Evolutionary conservation across 2,329 filamentous ascomycete genomes (phyloP), one percentile per base, ranked within the genome.

Genomic region (Exophiala mesophila): DNA sequence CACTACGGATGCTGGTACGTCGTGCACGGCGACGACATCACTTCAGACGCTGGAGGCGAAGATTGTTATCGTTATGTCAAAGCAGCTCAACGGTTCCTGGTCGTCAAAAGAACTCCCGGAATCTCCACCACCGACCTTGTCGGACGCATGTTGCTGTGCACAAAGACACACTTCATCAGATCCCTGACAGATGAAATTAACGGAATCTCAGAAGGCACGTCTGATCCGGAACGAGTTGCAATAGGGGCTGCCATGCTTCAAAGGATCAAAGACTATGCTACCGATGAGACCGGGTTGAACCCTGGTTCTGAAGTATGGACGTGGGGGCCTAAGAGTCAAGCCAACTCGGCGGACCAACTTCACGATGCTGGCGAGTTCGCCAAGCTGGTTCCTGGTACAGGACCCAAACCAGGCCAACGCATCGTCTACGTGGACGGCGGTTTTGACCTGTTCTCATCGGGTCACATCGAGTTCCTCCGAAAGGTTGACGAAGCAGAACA

Each of bases 1-100:
- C 88, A 95, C 66, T 96, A 92, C 63, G 89, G 92, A 50, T 97
- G 92, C 73, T 80, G 84, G 60, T 97, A 90, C 63, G 92, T 97
- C 30, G 90, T 95, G 2, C 90, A 97, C 65, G 90, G 90, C 47
- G 92, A 97, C 64, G 90, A 97, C 66, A 94, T 97, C 60, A 97
- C 92, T 2, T 94, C 88, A 0, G 92, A 98, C 66, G 86, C 85
- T 61, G 81, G 82, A 54, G 92, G 92, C 30, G 84, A 95, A 63
- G 92, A 98, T 69, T 97, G 90, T 70, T 98, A 98, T 69, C 85
- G 92, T 47, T 97, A 90, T 60, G 92, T 98, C 59, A 98, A 98
- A 69, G 83, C 85, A 29, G 92, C 90, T 1, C 83, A 84, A 9
- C 79, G 92, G 31, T 98, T 98, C 77, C 89, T 94, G 68, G 88